A percentile compares a stretch with the other conserved stretches of the same genome.
Conservation (phyloP, 2,329 filamentous ascomycete species). For the Blastomyces gilchristii region DNA sequence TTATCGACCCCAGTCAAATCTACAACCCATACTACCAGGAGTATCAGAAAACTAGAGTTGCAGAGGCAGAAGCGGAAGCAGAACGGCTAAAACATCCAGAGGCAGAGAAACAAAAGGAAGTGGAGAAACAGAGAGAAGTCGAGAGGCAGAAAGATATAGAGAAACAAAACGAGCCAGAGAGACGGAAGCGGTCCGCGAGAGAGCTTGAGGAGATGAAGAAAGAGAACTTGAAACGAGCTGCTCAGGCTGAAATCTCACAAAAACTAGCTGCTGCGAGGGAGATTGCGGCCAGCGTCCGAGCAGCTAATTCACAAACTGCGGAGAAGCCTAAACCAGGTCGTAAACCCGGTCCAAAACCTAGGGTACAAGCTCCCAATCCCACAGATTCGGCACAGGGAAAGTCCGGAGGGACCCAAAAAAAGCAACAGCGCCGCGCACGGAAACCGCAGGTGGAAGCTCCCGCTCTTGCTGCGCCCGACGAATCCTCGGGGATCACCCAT, state of each 20-base stretch:
- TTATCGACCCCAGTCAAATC: conserved; percentile 45
- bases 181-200: conserved; percentile 15
- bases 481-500: background rate
- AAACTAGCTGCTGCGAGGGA: conserved; percentile 1
- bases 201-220: background rate
- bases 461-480: background rate
- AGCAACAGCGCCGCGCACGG: background rate
- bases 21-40: conserved; percentile 45
- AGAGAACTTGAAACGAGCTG: conserved; percentile 19
- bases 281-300: conserved; percentile 6
- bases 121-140: conserved; percentile 6
- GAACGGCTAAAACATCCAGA: background rate
- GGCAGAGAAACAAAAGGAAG: conserved; percentile 19
- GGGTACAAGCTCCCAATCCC: background rate
- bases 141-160: conserved; percentile 14
- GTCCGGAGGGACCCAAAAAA: background rate
- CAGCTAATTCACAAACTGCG: conserved; percentile 5
- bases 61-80: conserved; percentile 28
- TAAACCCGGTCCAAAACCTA: conserved; percentile 8
- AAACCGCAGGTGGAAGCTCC: background rate
- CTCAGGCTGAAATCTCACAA: conserved; percentile 10
- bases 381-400: background rate
- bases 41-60: conserved; percentile 33
- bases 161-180: conserved; percentile 17
- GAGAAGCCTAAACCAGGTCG: background rate